A percentile compares a stretch with the other conserved stretches of the same genome.
Evolutionary conservation across 2,329 filamentous ascomycete species (phyloP).

Genomic region (Onygenales sp.): DNA sequence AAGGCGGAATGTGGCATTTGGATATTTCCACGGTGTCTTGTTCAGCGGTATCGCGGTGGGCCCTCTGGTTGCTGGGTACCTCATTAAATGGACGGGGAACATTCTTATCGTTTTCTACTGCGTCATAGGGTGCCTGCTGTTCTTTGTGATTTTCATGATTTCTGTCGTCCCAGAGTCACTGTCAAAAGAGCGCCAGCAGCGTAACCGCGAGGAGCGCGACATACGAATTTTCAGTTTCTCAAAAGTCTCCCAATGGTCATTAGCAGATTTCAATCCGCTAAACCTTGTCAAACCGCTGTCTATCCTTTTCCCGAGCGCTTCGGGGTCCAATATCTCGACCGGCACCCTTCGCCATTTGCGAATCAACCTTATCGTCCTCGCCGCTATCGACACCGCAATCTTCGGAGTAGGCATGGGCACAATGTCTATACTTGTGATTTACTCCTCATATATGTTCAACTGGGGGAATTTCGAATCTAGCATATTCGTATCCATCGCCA

Average conservation of each 20-base stretch:
- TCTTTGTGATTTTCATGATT: slow-evolving; percentile 63
- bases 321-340: slow-evolving; percentile 19
- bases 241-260: slow-evolving; percentile 23
- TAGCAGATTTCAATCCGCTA: slow-evolving; percentile 32
- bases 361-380: slow-evolving; percentile 72
- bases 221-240: slow-evolving; percentile 28
- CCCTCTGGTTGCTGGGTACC: slow-evolving; percentile 68
- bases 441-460: slow-evolving; percentile 67
- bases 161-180: slow-evolving; percentile 78
- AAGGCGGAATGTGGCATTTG: slow-evolving; percentile 71
- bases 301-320: slow-evolving; percentile 59
- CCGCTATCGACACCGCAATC: slow-evolving; percentile 69
- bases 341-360: slow-evolving; percentile 54
- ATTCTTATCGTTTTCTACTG: slow-evolving; percentile 80
- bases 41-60: slow-evolving; percentile 85
- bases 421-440: slow-evolving; percentile 73
- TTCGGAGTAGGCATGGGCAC: slow-evolving; percentile 75
- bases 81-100: slow-evolving; percentile 66
- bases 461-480: slow-evolving; percentile 78
- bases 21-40: slow-evolving; percentile 80
- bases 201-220: slow-evolving; percentile 59
- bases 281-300: slow-evolving; percentile 71
- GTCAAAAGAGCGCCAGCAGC: slow-evolving; percentile 58
- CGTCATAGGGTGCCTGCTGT: slow-evolving; percentile 59
- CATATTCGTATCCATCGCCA: slow-evolving; percentile 71